These are phyloP conservation scores for Excoecaria cochinchinensis DNA, from an alignment of 345 rosid species.

Conservation along the genomic window DNA sequence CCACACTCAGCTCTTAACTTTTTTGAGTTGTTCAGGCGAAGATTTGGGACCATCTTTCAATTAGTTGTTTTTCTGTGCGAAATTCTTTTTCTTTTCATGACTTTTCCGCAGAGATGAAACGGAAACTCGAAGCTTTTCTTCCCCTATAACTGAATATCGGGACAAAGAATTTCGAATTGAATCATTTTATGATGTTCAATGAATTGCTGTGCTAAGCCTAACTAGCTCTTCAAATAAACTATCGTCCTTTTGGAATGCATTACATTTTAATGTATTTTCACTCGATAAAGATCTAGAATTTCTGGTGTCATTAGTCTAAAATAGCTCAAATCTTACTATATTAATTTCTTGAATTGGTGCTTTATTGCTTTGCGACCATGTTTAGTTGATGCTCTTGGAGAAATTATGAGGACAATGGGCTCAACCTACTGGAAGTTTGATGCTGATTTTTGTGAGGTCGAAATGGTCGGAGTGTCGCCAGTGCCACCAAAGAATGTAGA, in stretches of 20 bases:
- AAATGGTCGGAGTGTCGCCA: slow-evolving; percentile 21
- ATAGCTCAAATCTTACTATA: slow-evolving; percentile 4
- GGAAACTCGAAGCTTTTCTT: too few species aligned
- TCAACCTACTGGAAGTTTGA: slow-evolving; percentile 47
- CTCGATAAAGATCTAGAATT: not conserved
- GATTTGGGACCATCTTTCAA: slow-evolving; percentile 4
- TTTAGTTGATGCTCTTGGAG: slow-evolving; percentile 50
- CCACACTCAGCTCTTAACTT: not conserved
- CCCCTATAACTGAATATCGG: not conserved
- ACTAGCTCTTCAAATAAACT: not conserved
- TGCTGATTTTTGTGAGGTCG: slow-evolving; percentile 38
- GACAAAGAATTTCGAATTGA: not conserved
- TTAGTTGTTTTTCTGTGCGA: not conserved
- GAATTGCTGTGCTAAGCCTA: not conserved
- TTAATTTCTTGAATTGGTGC: slow-evolving; percentile 9
- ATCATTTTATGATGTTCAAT: not conserved
- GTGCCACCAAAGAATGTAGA: slow-evolving; percentile 19
- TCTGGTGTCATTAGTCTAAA: not conserved
- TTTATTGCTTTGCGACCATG: slow-evolving; percentile 22
- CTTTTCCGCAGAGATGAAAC: not conserved
- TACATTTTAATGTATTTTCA: not conserved
- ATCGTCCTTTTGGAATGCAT: not conserved
- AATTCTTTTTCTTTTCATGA: not conserved
- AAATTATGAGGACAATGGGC: slow-evolving; percentile 50
- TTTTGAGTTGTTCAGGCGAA: not conserved